Conservation (phyloP, 2,329 filamentous ascomycete genomes). For the Gremmenia infestans region DNA sequence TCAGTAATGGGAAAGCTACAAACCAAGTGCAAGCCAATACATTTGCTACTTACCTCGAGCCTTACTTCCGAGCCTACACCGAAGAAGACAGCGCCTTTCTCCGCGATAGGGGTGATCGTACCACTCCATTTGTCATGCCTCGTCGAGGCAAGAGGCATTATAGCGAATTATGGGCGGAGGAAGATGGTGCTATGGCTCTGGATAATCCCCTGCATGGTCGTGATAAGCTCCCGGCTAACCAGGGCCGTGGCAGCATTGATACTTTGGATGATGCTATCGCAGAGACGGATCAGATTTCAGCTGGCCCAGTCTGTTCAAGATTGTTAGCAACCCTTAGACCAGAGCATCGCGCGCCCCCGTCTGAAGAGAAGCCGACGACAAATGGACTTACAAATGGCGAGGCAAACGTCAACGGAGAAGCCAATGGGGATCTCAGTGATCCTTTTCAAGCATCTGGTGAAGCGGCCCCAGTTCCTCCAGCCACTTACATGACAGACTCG, state of each 20-base stretch:
- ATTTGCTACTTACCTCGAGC: constrained; percentile 88
- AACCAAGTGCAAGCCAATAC: constrained; percentile 93
- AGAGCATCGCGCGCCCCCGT: constrained; percentile 54
- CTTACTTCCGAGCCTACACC: constrained; percentile 81
- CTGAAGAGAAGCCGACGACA: constrained; percentile 52
- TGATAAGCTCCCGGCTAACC: constrained; percentile 70
- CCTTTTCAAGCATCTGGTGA: constrained; percentile 24
- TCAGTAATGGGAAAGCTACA: constrained; percentile 86
- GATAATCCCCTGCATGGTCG: constrained; percentile 58
- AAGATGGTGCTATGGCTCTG: constrained; percentile 75
- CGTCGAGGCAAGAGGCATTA: constrained; percentile 82
- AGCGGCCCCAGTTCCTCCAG: constrained; percentile 50
- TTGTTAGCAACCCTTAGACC: constrained; percentile 77
- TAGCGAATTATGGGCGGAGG: constrained; percentile 86
- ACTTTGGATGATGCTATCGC: constrained; percentile 80
- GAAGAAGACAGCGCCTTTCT: constrained; percentile 94
- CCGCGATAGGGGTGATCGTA: constrained; percentile 81
- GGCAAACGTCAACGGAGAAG: constrained; percentile 41
- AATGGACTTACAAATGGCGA: constrained; percentile 50
- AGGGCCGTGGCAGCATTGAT: constrained; percentile 79
- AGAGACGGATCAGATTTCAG: constrained; percentile 84
- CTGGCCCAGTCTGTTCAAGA: constrained; percentile 79
- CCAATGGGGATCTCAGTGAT: constrained; percentile 31
- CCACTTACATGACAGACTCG: constrained; percentile 75
- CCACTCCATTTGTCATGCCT: constrained; percentile 79